phyloP scores from a whole-genome alignment of 2,329 filamentous ascomycete genomes.

The Celoporthe dispersa region DNA sequence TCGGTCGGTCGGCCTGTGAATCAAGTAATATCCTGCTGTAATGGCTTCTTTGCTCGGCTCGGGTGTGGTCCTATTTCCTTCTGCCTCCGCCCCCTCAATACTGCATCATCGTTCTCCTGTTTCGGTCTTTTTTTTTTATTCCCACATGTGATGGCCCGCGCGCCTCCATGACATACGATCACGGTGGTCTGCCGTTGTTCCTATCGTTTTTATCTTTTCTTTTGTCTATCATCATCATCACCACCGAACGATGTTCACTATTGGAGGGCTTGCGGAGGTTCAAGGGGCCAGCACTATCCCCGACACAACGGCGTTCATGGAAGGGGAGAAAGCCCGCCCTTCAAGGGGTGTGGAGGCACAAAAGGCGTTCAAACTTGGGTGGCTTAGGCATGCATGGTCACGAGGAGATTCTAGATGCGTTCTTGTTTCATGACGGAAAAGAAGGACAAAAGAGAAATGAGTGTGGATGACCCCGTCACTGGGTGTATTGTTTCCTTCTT shows the following conservation, averaged over 20 bases:
- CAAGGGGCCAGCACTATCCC: not conserved
- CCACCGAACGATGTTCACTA: not conserved
- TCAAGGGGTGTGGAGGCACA: not conserved
- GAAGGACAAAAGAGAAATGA: not conserved
- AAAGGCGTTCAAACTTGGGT: not conserved
- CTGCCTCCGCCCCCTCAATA: not conserved
- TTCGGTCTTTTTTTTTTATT: not conserved
- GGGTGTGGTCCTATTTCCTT: not conserved
- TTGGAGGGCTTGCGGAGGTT: not conserved
- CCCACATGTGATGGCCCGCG: not conserved
- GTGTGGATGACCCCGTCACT: not conserved
- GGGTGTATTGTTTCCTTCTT: not conserved
- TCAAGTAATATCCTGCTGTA: not conserved
- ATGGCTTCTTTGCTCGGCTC: constrained; percentile 7
- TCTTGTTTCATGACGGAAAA: constrained; percentile 6
- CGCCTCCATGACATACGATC: not conserved
- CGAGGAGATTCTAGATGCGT: constrained; percentile 1
- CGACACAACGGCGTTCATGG: not conserved
- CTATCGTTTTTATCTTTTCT: constrained; percentile 5
- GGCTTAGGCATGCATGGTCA: not conserved
- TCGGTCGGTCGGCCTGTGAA: not conserved
- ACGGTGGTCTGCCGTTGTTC: not conserved
- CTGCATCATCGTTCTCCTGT: not conserved
- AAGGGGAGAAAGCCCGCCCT: not conserved
- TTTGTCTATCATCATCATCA: constrained; percentile 17